Percentiles rank a stretch among this genome's conserved stretches.
phyloP scores from a whole-genome alignment of 805 yeast genomes.

The Saturnispora dispora region DNA sequence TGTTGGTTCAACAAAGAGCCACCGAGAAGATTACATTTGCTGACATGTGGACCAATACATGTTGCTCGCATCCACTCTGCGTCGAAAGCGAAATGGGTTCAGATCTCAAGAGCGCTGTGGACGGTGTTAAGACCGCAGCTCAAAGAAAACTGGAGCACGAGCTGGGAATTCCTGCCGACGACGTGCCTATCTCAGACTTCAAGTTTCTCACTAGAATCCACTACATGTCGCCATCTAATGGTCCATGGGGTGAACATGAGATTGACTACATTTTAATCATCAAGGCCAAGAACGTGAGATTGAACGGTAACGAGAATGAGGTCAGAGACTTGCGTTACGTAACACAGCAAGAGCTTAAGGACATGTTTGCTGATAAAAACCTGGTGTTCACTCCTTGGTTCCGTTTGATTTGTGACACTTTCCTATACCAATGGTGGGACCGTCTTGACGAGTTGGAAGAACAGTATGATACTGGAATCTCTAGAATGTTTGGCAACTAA shows the following conservation, averaged over 20 bases:
- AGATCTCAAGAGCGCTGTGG: constrained; percentile 48
- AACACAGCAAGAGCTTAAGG: constrained; percentile 50
- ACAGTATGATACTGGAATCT: constrained; percentile 38
- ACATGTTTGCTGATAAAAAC: constrained; percentile 58
- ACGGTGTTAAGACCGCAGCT: constrained; percentile 83
- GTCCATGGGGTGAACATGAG: constrained; percentile 94
- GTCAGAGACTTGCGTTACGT: constrained; percentile 79
- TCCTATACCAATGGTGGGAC: constrained; percentile 92
- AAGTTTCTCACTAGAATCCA: constrained; percentile 88
- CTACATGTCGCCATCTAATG: constrained; percentile 77
- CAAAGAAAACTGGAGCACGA: constrained; percentile 89
- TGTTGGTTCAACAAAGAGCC: constrained; percentile 91
- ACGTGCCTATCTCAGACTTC: constrained; percentile 58
- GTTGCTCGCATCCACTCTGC: constrained; percentile 96
- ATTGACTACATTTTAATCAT: constrained; percentile 88
- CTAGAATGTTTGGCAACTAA: constrained; percentile 35
- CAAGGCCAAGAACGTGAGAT: constrained; percentile 37
- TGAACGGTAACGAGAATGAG: constrained; percentile 65
- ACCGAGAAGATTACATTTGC: constrained; percentile 95
- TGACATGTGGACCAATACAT: constrained; percentile 96
- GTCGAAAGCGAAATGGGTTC: constrained; percentile 71
- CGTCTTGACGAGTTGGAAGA: constrained; percentile 49
- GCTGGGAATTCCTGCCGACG: constrained; percentile 60
- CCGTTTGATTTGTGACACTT: constrained; percentile 85
- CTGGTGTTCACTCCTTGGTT: constrained; percentile 96